phyloP scores from a whole-genome alignment of 139 green algal species.

The Astrephomene gubernaculifera region DNA sequence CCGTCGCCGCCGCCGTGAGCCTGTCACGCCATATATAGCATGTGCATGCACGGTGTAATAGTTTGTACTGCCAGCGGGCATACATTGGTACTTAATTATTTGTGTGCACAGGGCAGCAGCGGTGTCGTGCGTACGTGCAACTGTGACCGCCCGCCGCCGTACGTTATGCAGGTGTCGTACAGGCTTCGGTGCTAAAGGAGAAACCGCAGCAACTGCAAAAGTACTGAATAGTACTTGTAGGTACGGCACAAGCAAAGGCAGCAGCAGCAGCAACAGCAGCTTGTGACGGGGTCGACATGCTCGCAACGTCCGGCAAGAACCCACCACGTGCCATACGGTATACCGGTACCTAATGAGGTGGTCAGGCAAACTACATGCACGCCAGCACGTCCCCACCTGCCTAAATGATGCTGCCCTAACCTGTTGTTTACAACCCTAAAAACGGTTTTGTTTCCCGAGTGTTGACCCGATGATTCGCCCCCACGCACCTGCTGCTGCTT shows the following conservation, averaged over 20 bases:
- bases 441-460: too few species aligned
- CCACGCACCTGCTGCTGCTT: not conserved
- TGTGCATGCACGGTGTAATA: too few species aligned
- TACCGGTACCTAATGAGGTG: too few species aligned
- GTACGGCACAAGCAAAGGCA: not conserved
- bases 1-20: too few species aligned
- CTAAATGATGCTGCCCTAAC: not conserved
- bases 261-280: not conserved
- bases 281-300: not conserved
- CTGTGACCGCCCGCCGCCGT: not conserved
- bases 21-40: too few species aligned
- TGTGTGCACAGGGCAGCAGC: not conserved
- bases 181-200: not conserved
- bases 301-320: not conserved
- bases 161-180: not conserved
- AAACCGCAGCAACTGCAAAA: too few species aligned
- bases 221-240: too few species aligned
- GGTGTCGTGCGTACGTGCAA: not conserved
- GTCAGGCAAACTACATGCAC: not conserved
- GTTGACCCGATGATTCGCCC: not conserved
- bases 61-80: too few species aligned
- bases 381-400: not conserved
- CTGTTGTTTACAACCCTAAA: not conserved
- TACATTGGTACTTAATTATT: too few species aligned
- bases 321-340: not conserved